These are phyloP conservation scores for Quercus bicolor DNA, from an alignment of 306 rosid genomes.

Conservation along the genomic window DNA sequence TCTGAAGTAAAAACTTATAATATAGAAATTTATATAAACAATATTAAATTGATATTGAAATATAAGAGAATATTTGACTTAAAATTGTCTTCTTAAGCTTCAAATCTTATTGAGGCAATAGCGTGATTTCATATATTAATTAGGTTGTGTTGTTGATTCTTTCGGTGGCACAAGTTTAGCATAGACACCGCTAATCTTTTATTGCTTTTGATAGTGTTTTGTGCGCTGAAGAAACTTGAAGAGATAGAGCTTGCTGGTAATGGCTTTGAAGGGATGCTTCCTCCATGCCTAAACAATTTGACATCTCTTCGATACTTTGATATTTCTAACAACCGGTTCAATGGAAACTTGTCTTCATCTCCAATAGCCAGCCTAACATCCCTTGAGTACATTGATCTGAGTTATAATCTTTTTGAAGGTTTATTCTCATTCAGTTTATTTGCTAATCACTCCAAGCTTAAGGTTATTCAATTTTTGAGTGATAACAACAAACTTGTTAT, in stretches of 20 bases:
- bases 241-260: background rate
- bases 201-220: background rate
- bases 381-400: background rate
- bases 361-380: conserved; percentile 2
- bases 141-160: too few relatives aligned
- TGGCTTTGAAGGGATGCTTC: background rate
- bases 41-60: too few relatives aligned
- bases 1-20: too few relatives aligned
- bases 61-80: too few relatives aligned
- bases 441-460: conserved; percentile 23
- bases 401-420: conserved; percentile 13
- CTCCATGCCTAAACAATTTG: conserved; percentile 1
- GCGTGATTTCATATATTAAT: too few relatives aligned
- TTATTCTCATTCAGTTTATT: conserved; percentile 15
- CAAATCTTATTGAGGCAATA: too few relatives aligned
- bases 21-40: too few relatives aligned
- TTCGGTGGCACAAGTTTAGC: too few relatives aligned
- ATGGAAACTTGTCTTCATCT: conserved; percentile 13
- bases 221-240: background rate
- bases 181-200: too few relatives aligned
- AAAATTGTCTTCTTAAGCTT: too few relatives aligned
- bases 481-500: background rate
- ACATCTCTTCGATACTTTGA: background rate
- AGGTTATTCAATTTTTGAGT: background rate
- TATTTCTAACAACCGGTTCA: background rate